A percentile compares a stretch with the other conserved stretches of the same genome.
These are phyloP conservation scores for Fusarium sp. DNA, from an alignment of 2,329 filamentous ascomycete genomes.

Conservation along the genomic window DNA sequence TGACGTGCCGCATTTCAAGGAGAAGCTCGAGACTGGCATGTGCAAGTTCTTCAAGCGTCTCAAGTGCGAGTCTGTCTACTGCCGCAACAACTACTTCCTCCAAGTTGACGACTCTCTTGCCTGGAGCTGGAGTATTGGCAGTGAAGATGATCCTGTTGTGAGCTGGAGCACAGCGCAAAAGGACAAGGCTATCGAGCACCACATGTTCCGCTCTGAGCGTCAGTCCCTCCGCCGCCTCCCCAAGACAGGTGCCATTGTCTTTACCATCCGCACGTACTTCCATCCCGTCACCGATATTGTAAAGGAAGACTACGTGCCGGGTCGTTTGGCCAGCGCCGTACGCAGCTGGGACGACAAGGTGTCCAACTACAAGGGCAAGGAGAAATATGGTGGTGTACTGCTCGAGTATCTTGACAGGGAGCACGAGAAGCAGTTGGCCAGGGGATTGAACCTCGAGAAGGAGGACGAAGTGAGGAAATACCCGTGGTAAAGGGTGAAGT, in stretches of 20 bases:
- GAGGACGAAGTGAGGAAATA: slow-evolving; percentile 72
- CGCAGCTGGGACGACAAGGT: slow-evolving; percentile 87
- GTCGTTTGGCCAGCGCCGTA: slow-evolving; percentile 80
- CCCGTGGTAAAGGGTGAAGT: slow-evolving; percentile 60
- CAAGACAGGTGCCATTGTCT: slow-evolving; percentile 69
- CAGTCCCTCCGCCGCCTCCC: slow-evolving; percentile 76
- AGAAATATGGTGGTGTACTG: slow-evolving; percentile 78
- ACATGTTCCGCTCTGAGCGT: slow-evolving; percentile 82
- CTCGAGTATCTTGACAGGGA: slow-evolving; percentile 81
- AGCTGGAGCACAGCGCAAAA: slow-evolving; percentile 84
- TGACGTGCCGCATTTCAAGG: slow-evolving; percentile 77
- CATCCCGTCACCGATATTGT: slow-evolving; percentile 76
- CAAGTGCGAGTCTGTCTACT: slow-evolving; percentile 71
- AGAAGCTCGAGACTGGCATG: slow-evolving; percentile 83
- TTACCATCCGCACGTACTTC: slow-evolving; percentile 86
- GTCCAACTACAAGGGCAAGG: slow-evolving; percentile 80
- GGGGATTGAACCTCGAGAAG: slow-evolving; percentile 70
- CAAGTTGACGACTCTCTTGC: slow-evolving; percentile 83
- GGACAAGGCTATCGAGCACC: slow-evolving; percentile 76
- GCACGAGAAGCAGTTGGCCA: slow-evolving; percentile 78
- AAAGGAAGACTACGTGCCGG: slow-evolving; percentile 81
- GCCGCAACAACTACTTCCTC: slow-evolving; percentile 86
- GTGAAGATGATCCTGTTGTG: slow-evolving; percentile 72
- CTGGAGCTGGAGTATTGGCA: slow-evolving; percentile 82
- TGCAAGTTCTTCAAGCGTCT: slow-evolving; percentile 82